These are phyloP conservation scores for Pythium pectinolyticum DNA, from an alignment of 352 stramenopile genomes.

Conservation along the genomic window DNA sequence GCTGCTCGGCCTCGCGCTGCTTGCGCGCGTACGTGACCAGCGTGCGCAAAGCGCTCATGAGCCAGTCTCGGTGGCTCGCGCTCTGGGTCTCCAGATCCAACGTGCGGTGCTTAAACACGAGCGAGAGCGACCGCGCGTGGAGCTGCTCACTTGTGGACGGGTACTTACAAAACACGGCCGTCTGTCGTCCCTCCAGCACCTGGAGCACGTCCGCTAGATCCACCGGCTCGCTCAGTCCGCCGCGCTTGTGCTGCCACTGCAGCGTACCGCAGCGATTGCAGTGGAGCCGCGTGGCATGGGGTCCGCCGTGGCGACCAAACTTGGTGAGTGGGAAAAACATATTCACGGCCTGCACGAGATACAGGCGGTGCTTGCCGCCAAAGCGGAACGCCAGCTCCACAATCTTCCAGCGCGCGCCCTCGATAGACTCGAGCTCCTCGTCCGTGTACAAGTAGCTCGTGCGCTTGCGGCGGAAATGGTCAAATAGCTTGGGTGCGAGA, in stretches of 20 bases:
- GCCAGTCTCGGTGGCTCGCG: constrained; percentile 75
- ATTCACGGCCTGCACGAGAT: constrained; percentile 85
- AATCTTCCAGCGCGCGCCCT: constrained; percentile 85
- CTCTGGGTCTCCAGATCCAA: constrained; percentile 81
- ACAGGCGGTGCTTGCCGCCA: constrained; percentile 79
- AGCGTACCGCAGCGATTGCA: constrained; percentile 81
- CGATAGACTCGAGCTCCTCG: constrained; percentile 73
- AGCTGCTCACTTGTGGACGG: constrained; percentile 36
- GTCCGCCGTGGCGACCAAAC: constrained; percentile 71
- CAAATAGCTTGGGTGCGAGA: constrained; percentile 57
- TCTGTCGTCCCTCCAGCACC: constrained; percentile 65
- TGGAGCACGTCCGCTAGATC: constrained; percentile 75
- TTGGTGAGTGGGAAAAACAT: constrained; percentile 85
- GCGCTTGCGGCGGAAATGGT: constrained; percentile 69
- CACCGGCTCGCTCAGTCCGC: constrained; percentile 61
- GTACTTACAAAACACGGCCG: constrained; percentile 82
- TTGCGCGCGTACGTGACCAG: constrained; percentile 71
- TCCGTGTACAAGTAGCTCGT: constrained; percentile 80
- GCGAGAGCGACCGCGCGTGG: constrained; percentile 63
- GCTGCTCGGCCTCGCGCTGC: constrained; percentile 70
- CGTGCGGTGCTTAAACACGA: constrained; percentile 75
- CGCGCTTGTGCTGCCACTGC: constrained; percentile 87
- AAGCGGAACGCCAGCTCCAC: constrained; percentile 85
- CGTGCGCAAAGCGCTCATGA: constrained; percentile 74
- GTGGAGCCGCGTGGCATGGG: constrained; percentile 70